Conservation (phyloP, 192 early-diverging fungal species). For the Entomortierella parvispora region DNA sequence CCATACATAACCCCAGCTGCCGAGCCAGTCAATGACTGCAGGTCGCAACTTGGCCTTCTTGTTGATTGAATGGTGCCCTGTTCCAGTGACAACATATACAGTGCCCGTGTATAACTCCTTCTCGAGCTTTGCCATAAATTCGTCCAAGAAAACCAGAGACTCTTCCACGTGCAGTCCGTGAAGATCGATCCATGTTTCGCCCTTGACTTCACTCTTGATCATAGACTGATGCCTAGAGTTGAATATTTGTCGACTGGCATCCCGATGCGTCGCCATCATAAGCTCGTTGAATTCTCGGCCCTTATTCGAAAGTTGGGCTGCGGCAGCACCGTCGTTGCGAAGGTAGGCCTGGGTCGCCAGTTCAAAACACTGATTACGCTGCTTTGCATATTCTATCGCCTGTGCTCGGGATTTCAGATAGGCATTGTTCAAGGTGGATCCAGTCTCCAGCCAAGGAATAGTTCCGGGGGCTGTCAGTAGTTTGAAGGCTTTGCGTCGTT, state of each 20-base stretch:
- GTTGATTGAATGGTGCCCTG: conserved; percentile 55
- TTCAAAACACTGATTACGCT: conserved; percentile 59
- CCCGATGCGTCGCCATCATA: conserved; percentile 59
- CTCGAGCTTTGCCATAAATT: conserved; percentile 53
- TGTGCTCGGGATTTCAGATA: conserved; percentile 56
- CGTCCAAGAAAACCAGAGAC: conserved; percentile 53
- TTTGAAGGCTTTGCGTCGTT: conserved; percentile 12
- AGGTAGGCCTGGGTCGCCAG: conserved; percentile 55
- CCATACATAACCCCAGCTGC: conserved; percentile 48
- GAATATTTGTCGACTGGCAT: conserved; percentile 61
- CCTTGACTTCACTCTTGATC: conserved; percentile 21
- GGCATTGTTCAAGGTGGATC: conserved; percentile 43
- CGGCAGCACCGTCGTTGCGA: conserved; percentile 56
- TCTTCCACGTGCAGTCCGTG: conserved; percentile 65
- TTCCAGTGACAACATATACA: conserved; percentile 63
- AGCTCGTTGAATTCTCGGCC: conserved; percentile 58
- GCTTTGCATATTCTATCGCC: conserved; percentile 58
- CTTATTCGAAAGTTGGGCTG: conserved; percentile 52
- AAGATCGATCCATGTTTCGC: conserved; percentile 61
- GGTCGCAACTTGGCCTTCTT: conserved; percentile 40
- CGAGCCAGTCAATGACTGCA: conserved; percentile 48
- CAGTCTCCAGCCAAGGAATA: conserved; percentile 63
- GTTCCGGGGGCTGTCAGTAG: conserved; percentile 17
- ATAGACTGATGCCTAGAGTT: conserved; percentile 49
- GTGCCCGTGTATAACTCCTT: conserved; percentile 51